Percentiles rank a stretch among this genome's conserved stretches.
phyloP scores from a whole-genome alignment of 176 grass and related monocot species.

The Canna indica region DNA sequence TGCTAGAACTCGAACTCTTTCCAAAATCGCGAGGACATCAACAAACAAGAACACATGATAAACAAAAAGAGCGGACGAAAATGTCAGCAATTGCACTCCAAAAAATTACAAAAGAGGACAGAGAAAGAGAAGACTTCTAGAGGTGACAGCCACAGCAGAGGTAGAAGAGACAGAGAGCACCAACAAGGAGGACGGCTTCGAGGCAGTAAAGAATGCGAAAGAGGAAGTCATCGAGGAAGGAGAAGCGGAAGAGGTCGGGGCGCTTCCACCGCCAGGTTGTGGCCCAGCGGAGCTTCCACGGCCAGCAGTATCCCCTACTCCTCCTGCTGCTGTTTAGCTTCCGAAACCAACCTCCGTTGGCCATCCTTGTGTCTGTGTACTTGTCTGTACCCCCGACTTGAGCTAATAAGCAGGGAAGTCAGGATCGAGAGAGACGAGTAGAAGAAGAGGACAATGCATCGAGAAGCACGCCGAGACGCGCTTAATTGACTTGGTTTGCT shows the following conservation, averaged over 20 bases:
- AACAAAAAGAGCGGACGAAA: too few species aligned
- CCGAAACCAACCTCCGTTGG: background rate
- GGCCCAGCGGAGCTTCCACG: background rate
- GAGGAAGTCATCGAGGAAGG: slow-evolving; percentile 38
- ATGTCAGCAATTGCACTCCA: too few species aligned
- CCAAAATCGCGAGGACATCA: too few species aligned
- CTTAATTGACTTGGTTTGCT: too few species aligned
- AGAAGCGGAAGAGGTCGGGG: slow-evolving; percentile 12
- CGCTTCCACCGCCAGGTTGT: slow-evolving; percentile 9
- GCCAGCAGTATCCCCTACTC: background rate
- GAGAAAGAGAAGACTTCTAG: slow-evolving; percentile 4
- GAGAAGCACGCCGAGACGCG: too few species aligned
- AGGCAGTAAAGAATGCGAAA: slow-evolving; percentile 64
- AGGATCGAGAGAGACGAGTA: too few species aligned
- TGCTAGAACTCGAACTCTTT: too few species aligned
- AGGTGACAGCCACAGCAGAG: slow-evolving; percentile 79
- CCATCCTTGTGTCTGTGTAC: background rate
- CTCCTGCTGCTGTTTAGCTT: background rate
- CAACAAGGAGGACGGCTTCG: slow-evolving; percentile 76
- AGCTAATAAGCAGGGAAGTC: too few species aligned
- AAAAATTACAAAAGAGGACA: background rate
- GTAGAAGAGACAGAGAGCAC: slow-evolving; percentile 82
- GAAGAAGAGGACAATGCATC: too few species aligned
- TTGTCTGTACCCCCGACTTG: too few species aligned
- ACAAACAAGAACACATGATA: too few species aligned